phyloP scores from a whole-genome alignment of 768 basidiomycete genomes.

The Suillus sp. region DNA sequence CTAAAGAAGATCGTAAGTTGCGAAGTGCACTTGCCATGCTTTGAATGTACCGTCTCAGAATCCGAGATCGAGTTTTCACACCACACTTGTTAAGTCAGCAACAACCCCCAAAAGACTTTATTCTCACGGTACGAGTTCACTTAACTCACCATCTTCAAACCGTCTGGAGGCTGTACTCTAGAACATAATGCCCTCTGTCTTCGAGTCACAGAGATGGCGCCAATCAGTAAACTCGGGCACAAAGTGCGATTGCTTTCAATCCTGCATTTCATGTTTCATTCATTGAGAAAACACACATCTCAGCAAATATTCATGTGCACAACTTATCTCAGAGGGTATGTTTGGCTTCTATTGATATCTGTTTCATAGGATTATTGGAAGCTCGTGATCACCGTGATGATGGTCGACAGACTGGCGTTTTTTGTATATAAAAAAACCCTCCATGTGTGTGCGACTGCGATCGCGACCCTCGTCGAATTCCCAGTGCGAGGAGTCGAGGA shows the following conservation, averaged over 20 bases:
- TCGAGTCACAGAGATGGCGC: background rate
- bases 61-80: background rate
- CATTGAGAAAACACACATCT: too few species aligned
- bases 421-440: background rate
- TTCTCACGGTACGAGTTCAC: background rate
- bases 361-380: too few species aligned
- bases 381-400: background rate
- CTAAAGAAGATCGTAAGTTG: background rate
- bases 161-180: background rate
- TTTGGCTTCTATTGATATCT: background rate
- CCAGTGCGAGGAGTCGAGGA: constrained; percentile 1
- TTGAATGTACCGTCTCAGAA: background rate
- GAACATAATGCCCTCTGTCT: background rate
- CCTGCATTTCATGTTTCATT: background rate
- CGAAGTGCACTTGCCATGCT: constrained; percentile 23
- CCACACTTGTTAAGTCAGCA: background rate
- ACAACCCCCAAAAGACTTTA: background rate
- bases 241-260: background rate
- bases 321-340: background rate
- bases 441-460: constrained; percentile 14
- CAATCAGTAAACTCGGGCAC: too few species aligned
- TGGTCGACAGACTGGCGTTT: constrained; percentile 3
- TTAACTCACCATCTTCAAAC: background rate
- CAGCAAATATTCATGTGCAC: background rate
- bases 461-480: background rate